Base-by-base conservation (phyloP, 2,329 filamentous ascomycete genomes). In the Penicillium janthinellum region DNA sequence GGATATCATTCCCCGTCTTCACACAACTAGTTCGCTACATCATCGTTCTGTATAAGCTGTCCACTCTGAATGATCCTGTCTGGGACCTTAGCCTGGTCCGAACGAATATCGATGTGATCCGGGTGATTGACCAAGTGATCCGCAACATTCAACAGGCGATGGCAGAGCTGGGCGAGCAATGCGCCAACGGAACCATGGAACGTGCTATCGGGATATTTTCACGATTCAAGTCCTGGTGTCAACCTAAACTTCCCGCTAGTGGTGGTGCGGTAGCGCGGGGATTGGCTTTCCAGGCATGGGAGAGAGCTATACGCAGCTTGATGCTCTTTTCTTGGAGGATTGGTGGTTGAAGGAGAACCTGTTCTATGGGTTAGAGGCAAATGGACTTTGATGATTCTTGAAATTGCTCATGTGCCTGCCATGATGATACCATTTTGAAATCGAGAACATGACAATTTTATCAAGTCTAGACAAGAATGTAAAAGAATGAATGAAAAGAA, bases 11-110 rank as follows among this genome's bases (percentile, higher is more conserved):
- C 17, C 54, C 58, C 17, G 47, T 57, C 6, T 60, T 57, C 35
- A 54, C 48, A 14, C 54, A 60, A 28, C 42, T 60, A 39, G 54
- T 56, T 10, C 49, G 58, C 14, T 53, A 49, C n/a, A 54, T 60
- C 7, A 44, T 57, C 22, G 49, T 60, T 11, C 41, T 57, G 4
- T 54, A 53, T 17, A 54, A 57, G 31, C 54, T 60, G 5, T 60
- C 58, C 5, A 57, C 49, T 3, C 20, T 52, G 1, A 57, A 52
- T 12, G 49, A 57, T 35, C 39, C 54, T 5, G 39, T 22, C 7
- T 60, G 58, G 58, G 58, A 60, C 28, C 44, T 56, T 3, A 20
- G 25, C 25, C 10, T 54, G 4, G 58, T 57, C 11, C 17, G 49
- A 20, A 25, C 41, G 17, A 53, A 11, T 15, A 38, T 60, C 6